A percentile compares a stretch with the other conserved stretches of the same genome.
Evolutionary conservation across 78 protist species (phyloP).

Genomic region (Isochrysis galbana): DNA sequence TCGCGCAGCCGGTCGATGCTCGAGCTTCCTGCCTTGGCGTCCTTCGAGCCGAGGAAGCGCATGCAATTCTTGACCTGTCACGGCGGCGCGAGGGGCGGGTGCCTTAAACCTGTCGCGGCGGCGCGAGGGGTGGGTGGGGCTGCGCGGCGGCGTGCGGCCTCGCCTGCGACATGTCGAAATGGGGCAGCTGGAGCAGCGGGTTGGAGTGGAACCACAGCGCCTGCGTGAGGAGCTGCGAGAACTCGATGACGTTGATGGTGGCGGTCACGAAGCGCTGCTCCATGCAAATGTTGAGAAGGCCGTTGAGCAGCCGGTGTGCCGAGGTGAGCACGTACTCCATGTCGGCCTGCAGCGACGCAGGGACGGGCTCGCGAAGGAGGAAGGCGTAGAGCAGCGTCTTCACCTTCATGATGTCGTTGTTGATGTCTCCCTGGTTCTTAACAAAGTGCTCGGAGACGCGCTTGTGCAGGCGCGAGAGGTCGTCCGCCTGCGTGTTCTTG

Average conservation of each 20-base stretch:
- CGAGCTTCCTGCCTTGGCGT: background rate
- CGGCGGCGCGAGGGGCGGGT: too few species aligned
- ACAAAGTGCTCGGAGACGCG: background rate
- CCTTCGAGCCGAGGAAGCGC: background rate
- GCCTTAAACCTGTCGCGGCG: too few species aligned
- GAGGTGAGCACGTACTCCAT: background rate
- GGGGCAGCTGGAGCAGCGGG: background rate
- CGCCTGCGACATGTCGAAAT: background rate
- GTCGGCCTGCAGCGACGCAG: background rate
- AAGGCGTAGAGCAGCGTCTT: conserved; percentile 9
- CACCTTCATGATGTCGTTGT: background rate
- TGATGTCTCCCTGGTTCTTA: background rate
- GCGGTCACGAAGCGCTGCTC: background rate
- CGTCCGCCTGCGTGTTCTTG: background rate
- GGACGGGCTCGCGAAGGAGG: background rate
- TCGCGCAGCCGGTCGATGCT: background rate
- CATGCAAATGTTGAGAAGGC: conserved; percentile 14
- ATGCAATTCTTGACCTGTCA: background rate
- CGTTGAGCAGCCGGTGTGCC: conserved; percentile 8
- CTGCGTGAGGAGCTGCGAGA: conserved; percentile 35
- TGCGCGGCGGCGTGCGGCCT: too few species aligned
- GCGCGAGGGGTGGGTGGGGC: too few species aligned
- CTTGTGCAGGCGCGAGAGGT: background rate
- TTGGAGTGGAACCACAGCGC: conserved; percentile 13
- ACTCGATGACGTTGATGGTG: background rate